Base-by-base conservation (phyloP, 2,329 filamentous ascomycete genomes). In the Chrysosporium keratinophilum region DNA sequence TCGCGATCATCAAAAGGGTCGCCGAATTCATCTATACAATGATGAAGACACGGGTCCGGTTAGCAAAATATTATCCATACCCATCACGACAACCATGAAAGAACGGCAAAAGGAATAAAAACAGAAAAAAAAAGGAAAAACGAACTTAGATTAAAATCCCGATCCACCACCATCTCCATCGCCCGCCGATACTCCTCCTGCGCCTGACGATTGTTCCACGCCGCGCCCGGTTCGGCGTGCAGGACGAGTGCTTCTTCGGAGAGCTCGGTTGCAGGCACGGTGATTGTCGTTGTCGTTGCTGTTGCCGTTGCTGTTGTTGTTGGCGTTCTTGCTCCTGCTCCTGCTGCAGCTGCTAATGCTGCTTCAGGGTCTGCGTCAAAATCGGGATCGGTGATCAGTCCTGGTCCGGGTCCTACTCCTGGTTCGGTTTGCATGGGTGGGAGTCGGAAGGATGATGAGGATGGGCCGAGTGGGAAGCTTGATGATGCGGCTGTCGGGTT, bases 171-270 rank as follows among this genome's bases (percentile, higher is more conserved):
- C 57, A 61, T 62, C 28, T 76, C 74, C 70, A 72, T 71, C 15
- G 74, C 75, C 23, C 76, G 69, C 42, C 74, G 67, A 59, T 72
- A 76, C 52, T 82, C 80, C 56, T 82, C 79, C 57, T 74, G 65
- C 4, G 77, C 76, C 61, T 79, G 80, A 64, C 77, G 78, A 57
- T 72, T 79, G 59, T 71, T 72, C 78, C 78, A 82, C 7, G 68
- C 68, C 44, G 73, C 74, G 2, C 78, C 75, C 6, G 76, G 76
- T 56, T 70, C 67, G 60, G 59, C 61, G 63, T 28, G 50, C 60
- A 64, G 54, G 65, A 70, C 28, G 62, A 62, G 46, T 62, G 41
- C 50, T 54, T 55, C 56, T 50, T 54, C 37, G 15, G 39, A 9
- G 43, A 28, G 33, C 2, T 42, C 17, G 15, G 12, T n/a, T 7